Evolutionary conservation across 495 filamentous ascomycete species (phyloP).

Genomic region (Choiromyces venosus): DNA sequence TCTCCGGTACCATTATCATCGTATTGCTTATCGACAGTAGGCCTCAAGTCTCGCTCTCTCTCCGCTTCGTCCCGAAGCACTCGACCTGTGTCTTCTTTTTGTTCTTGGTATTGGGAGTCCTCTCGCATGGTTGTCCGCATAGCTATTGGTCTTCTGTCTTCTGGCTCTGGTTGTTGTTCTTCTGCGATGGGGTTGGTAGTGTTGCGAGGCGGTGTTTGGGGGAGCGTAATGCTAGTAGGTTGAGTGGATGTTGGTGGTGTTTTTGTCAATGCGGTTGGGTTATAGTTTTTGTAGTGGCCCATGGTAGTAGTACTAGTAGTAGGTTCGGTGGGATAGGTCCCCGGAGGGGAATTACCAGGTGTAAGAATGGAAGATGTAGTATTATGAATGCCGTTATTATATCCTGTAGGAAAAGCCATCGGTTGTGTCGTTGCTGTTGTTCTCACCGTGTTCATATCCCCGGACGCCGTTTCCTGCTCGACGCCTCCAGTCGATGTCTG

Average conservation of each 20-base stretch:
- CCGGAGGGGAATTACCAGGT: conserved; percentile 21
- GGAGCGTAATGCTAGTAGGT: not conserved
- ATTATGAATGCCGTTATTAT: conserved; percentile 12
- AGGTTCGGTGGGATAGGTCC: conserved; percentile 10
- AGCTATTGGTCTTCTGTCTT: conserved; percentile 10
- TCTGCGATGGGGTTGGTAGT: conserved; percentile 1
- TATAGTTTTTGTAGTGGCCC: conserved; percentile 5
- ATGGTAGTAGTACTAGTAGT: conserved; percentile 1
- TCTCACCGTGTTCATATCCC: conserved; percentile 3
- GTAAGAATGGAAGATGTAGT: conserved; percentile 22
- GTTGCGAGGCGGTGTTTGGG: not conserved
- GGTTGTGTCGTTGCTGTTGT: not conserved
- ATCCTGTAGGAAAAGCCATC: conserved; percentile 15
- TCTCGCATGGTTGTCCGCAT: conserved; percentile 38
- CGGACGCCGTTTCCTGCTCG: conserved; percentile 20
- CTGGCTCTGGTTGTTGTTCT: conserved; percentile 1
- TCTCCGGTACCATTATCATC: conserved; percentile 3
- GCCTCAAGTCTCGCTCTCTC: not conserved
- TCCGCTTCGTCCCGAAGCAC: conserved; percentile 4
- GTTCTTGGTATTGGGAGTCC: conserved; percentile 29
- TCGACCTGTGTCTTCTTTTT: conserved; percentile 11
- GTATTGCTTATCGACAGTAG: conserved; percentile 8
- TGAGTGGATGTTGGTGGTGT: not conserved
- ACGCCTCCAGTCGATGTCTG: conserved; percentile 38
- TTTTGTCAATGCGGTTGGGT: conserved; percentile 6